A percentile compares a stretch with the other conserved stretches of the same genome.
Evolutionary conservation across 176 grass and related monocot species (phyloP).

Genomic region (Aegilops umbellulata): DNA sequence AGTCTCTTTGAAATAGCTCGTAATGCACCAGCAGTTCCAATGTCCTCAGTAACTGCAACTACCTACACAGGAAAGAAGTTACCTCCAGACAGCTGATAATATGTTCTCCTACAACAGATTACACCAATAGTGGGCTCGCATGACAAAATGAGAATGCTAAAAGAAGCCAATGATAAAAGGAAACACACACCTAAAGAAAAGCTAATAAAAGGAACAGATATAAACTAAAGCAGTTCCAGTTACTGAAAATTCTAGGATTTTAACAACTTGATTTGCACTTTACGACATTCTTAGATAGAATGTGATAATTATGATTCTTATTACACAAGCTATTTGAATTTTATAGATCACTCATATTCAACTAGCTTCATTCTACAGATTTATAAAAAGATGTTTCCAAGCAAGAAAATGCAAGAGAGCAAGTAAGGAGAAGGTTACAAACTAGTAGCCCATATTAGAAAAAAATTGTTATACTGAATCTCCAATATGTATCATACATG

Average conservation of each 20-base stretch:
- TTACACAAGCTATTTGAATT: neutral
- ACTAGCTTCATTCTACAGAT: neutral
- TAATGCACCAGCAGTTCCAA: constrained; percentile 90
- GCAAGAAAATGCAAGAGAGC: neutral
- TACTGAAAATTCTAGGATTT: neutral
- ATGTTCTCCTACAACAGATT: neutral
- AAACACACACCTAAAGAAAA: neutral
- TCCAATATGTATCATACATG: neutral
- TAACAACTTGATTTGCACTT: neutral
- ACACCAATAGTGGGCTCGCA: neutral
- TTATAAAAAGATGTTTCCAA: neutral
- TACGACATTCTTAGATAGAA: neutral
- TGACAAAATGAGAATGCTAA: neutral
- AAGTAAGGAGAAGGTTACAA: neutral
- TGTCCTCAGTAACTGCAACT: constrained; percentile 66
- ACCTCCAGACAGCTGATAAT: constrained; percentile 11
- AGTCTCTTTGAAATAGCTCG: constrained; percentile 67
- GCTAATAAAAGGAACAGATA: neutral
- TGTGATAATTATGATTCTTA: neutral
- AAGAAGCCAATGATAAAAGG: constrained; percentile 3
- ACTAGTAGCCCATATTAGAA: neutral
- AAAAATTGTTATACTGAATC: neutral
- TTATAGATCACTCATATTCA: neutral
- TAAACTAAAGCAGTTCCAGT: neutral
- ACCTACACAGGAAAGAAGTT: constrained; percentile 50